A percentile compares a stretch with the other conserved stretches of the same genome.
phyloP scores from a whole-genome alignment of 352 stramenopile species.

The Globisporangium radiosum region DNA sequence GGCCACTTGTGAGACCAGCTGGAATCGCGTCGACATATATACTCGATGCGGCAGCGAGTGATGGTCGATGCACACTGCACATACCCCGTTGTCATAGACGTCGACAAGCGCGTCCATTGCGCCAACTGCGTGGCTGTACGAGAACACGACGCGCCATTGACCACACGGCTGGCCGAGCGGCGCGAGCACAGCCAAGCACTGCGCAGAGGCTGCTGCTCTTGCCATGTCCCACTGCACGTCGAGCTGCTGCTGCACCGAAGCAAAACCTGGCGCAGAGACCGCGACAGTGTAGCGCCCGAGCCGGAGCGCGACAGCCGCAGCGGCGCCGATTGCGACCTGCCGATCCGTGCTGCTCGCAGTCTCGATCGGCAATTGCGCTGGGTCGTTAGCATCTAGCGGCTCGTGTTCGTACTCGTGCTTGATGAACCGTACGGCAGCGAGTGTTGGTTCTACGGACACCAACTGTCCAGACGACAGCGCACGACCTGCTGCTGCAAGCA shows the following conservation, averaged over 20 bases:
- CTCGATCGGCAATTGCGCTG: background rate
- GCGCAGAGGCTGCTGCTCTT: conserved; percentile 9
- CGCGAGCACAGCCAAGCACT: conserved; percentile 33
- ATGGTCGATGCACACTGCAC: background rate
- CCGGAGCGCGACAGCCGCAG: conserved; percentile 29
- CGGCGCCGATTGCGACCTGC: conserved; percentile 16
- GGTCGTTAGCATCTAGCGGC: background rate
- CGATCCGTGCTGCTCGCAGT: background rate
- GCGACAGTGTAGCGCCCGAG: conserved; percentile 34
- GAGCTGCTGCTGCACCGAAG: conserved; percentile 17
- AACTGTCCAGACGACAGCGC: no score
- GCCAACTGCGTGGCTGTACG: conserved; percentile 17
- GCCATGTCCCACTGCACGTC: conserved; percentile 31
- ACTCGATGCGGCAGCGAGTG: background rate
- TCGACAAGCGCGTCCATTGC: conserved; percentile 45
- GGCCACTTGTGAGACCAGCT: background rate
- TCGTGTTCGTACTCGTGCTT: conserved; percentile 5
- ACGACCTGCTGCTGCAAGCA: conserved; percentile 2
- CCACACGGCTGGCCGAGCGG: conserved; percentile 15
- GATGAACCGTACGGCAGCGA: conserved; percentile 5
- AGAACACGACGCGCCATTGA: conserved; percentile 43
- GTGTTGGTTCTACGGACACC: background rate
- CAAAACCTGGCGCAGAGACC: conserved; percentile 19
- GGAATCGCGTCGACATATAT: background rate
- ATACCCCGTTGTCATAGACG: conserved; percentile 29